Conservation (phyloP, 164 flowering plant genomes). For the Taxillus chinensis region DNA sequence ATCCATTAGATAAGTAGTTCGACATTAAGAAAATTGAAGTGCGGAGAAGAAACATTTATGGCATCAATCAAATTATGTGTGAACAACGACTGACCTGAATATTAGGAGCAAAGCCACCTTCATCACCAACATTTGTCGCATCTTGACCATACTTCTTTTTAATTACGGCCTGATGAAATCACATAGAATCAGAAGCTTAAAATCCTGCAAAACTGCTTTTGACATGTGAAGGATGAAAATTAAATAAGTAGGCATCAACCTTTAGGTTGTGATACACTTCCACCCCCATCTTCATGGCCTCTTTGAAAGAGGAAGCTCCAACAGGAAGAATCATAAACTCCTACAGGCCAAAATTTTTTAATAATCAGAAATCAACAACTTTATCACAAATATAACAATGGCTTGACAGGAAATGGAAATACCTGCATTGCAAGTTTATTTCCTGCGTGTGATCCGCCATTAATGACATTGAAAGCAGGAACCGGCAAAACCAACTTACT, state of each 20-base stretch:
- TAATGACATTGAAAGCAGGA: constrained; percentile 92
- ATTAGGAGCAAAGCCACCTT: constrained; percentile 96
- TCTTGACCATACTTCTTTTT: constrained; percentile 94
- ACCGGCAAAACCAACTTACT: constrained; percentile 76
- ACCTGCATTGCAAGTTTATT: constrained; percentile 94
- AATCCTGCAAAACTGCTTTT: too few species aligned
- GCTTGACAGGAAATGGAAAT: constrained; percentile 2
- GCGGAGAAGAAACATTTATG: too few species aligned
- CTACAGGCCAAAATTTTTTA: constrained; percentile 23
- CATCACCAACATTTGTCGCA: constrained; percentile 95
- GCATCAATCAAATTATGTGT: too few species aligned
- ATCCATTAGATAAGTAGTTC: not conserved
- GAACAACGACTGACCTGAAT: constrained; percentile 42
- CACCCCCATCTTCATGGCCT: constrained; percentile 98
- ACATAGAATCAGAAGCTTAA: not conserved
- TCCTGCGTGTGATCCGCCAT: constrained; percentile 95
- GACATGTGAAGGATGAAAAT: not conserved
- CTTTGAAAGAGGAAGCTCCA: constrained; percentile 79
- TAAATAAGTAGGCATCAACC: constrained; percentile 19
- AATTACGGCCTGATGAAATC: constrained; percentile 51
- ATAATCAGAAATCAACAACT: constrained; percentile 2
- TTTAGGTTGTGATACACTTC: constrained; percentile 87
- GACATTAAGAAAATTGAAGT: too few species aligned
- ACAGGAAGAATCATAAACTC: constrained; percentile 92
- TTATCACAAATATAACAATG: not conserved